phyloP scores from a whole-genome alignment of 1,284 basidiomycete species.

The Sporisorium reilianum region DNA sequence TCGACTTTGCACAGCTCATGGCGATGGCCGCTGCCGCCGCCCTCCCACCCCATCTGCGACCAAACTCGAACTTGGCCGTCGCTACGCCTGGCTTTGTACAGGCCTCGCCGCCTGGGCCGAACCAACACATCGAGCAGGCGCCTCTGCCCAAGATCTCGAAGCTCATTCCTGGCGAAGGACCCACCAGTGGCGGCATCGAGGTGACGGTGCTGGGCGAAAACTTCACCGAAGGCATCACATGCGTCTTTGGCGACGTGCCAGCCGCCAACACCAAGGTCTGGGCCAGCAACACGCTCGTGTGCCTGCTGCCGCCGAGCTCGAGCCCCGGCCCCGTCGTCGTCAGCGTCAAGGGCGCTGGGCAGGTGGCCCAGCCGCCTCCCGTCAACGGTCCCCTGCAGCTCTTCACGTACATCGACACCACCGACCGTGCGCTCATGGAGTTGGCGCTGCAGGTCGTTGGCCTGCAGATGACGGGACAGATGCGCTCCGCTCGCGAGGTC shows the following conservation, averaged over 20 bases:
- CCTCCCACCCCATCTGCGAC: slow-evolving; percentile 45
- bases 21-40: slow-evolving; percentile 73
- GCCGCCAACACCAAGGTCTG: slow-evolving; percentile 88
- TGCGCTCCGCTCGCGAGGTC: slow-evolving; percentile 90
- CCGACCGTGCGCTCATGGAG: slow-evolving; percentile 92
- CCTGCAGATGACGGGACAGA: slow-evolving; percentile 93
- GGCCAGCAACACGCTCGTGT: slow-evolving; percentile 93
- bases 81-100: slow-evolving; percentile 22
- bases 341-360: slow-evolving; percentile 73
- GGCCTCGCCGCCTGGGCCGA: slow-evolving; percentile 28
- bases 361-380: slow-evolving; percentile 29
- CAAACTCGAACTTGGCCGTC: slow-evolving; percentile 9
- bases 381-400: slow-evolving; percentile 71
- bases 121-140: slow-evolving; percentile 54
- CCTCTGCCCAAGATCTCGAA: slow-evolving; percentile 62
- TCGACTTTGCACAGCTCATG: slow-evolving; percentile 71
- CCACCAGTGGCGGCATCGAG: slow-evolving; percentile 85
- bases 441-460: slow-evolving; percentile 93
- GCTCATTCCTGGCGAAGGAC: slow-evolving; percentile 84
- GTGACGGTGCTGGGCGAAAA: slow-evolving; percentile 86
- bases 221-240: slow-evolving; percentile 77
- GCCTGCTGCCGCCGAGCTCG: slow-evolving; percentile 85
- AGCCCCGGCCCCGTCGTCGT: slow-evolving; percentile 90
- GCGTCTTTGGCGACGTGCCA: slow-evolving; percentile 86
- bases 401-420: slow-evolving; percentile 89